These are phyloP conservation scores for Lizanozyma gosingica DNA, from an alignment of 1,139 yeast genomes.

Conservation along the genomic window DNA sequence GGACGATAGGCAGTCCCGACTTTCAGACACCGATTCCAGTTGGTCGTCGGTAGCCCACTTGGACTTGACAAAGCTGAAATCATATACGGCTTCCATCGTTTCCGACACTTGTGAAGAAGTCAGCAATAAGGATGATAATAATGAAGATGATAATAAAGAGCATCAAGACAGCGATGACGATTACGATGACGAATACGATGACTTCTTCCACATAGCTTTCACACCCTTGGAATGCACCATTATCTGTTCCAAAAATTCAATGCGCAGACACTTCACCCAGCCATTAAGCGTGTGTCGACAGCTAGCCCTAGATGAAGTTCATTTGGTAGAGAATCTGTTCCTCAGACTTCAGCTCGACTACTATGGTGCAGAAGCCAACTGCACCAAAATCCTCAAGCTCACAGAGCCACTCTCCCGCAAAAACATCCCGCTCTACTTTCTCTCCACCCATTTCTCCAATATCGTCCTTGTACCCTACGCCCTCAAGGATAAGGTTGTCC, in stretches of 20 bases:
- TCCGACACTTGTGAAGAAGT: background rate
- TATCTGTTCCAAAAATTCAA: constrained; percentile 34
- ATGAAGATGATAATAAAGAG: no score
- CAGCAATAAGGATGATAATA: background rate
- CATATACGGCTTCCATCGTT: background rate
- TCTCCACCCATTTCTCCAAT: constrained; percentile 60
- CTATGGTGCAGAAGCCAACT: constrained; percentile 48
- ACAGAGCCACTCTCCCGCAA: constrained; percentile 54
- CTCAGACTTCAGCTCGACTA: constrained; percentile 52
- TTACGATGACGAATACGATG: constrained; percentile 13
- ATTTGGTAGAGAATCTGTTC: constrained; percentile 39
- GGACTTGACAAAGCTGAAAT: background rate
- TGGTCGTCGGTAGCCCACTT: background rate
- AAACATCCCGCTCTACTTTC: constrained; percentile 50
- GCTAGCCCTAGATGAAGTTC: constrained; percentile 24
- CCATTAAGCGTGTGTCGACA: constrained; percentile 22
- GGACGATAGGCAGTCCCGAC: background rate
- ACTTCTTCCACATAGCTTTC: constrained; percentile 45
- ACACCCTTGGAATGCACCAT: constrained; percentile 51
- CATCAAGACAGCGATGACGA: constrained; percentile 8
- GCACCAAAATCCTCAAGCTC: constrained; percentile 46
- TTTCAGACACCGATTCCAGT: background rate
- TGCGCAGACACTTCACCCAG: constrained; percentile 27
- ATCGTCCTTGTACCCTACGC: constrained; percentile 51
- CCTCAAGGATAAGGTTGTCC: constrained; percentile 35